Conservation (phyloP, 495 filamentous ascomycete species). For the Xanthoparmelia taractica region DNA sequence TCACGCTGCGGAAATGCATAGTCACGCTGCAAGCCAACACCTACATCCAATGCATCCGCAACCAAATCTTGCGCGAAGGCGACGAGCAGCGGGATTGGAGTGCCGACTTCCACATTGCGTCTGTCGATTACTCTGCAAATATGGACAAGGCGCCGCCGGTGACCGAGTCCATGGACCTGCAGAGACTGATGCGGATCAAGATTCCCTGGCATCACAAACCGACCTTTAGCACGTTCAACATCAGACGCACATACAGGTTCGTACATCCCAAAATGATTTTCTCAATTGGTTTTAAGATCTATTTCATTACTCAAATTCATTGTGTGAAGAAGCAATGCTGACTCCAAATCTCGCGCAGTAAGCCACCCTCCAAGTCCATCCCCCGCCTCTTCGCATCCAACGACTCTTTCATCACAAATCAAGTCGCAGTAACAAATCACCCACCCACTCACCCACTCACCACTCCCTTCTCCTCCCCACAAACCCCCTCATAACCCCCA, state of each 20-base stretch:
- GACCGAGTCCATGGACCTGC: conserved; percentile 11
- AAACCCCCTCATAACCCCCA: too few relatives aligned
- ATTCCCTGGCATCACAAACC: conserved; percentile 1
- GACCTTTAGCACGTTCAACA: conserved; percentile 11
- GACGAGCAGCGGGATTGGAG: conserved; percentile 9
- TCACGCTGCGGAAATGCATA: background rate
- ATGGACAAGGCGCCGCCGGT: conserved; percentile 11
- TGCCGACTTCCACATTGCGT: background rate
- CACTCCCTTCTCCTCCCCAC: too few relatives aligned
- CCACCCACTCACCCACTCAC: too few relatives aligned
- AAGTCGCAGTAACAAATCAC: too few relatives aligned
- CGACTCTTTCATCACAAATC: too few relatives aligned
- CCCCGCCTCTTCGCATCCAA: too few relatives aligned
- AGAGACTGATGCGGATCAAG: background rate
- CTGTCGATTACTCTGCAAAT: conserved; percentile 2
- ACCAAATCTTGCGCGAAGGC: conserved; percentile 5
- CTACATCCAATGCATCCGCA: conserved; percentile 14
- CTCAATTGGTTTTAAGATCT: too few relatives aligned
- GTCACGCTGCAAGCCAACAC: conserved; percentile 6
- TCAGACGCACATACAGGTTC: conserved; percentile 10
- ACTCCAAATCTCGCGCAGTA: too few relatives aligned
- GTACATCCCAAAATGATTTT: too few relatives aligned
- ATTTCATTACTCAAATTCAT: too few relatives aligned
- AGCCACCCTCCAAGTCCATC: too few relatives aligned
- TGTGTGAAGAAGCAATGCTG: too few relatives aligned